Base-by-base conservation (phyloP, 169 alveolate genomes). In the Neospora caninum region DNA sequence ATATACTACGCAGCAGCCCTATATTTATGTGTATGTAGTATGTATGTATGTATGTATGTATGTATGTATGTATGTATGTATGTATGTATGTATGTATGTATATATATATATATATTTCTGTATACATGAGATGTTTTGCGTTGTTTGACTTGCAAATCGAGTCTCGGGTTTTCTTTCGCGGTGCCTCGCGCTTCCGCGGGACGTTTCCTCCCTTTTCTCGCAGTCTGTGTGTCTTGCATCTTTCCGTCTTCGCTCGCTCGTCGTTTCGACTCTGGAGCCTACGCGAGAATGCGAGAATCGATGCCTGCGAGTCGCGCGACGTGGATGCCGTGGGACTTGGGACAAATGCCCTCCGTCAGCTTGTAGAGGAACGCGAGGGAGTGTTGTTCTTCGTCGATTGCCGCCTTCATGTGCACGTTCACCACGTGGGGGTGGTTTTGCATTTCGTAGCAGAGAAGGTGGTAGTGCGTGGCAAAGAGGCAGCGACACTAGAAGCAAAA, bases 391-490 rank as follows among this genome's bases (percentile, higher is more conserved):
- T 87, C 92, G 94, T 97, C 96, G 43, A 96, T 96, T 0, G 95
- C 84, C 29, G 98, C 96, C 54, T 97, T 98, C 99, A 98, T 98
- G 96, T 98, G 97, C 53, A 64, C 97, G 95, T 95, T 96, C 42
- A 87, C 88, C 58, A 96, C 88, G 43, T 88, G 73, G 95, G 41
- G 95, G 64, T 93, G 93, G 2, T 93, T 82, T 38, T 95, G 91
- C 64, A 97, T 95, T 45, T 97, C 98, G 45, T 96, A 97, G 54
- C 98, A 88, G 49, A 98, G 96, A 70, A 97, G 97, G 95, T 99
- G 99, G 94, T 98, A 98, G 94, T 99, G 99, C 83, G 99, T 99
- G 25, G 99, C 98, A 95, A 99, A 99, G 43, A 99, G 93, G 31
- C 99, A 96, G 84, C 99, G 97, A 96, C 99, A 98, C 95, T 96